Conservation (phyloP, 352 stramenopile species). For the Phytophthora gonapodyides region DNA sequence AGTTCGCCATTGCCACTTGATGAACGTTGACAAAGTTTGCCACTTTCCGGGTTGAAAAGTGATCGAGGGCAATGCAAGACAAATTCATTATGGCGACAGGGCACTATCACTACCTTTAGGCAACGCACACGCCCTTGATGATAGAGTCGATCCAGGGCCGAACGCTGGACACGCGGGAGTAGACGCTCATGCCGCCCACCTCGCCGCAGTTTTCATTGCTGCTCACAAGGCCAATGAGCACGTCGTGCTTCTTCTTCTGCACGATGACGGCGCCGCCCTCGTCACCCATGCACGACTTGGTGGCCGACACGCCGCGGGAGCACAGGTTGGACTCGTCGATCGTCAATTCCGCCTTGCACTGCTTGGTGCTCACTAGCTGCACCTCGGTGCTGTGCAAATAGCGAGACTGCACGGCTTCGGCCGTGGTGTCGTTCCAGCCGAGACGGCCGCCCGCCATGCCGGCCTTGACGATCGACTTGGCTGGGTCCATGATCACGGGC, state of each 20-base stretch:
- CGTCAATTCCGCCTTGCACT: conserved; percentile 37
- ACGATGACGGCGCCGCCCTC: conserved; percentile 55
- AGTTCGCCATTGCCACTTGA: too few relatives aligned
- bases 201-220: conserved; percentile 52
- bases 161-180: conserved; percentile 52
- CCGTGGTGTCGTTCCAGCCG: conserved; percentile 49
- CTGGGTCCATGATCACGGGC: conserved; percentile 39
- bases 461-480: conserved; percentile 36
- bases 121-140: conserved; percentile 32
- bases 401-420: conserved; percentile 38
- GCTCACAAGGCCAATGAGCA: conserved; percentile 60
- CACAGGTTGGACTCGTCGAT: conserved; percentile 56
- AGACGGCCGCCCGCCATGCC: conserved; percentile 41
- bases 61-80: too few relatives aligned
- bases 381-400: conserved; percentile 55
- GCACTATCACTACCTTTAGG: conserved; percentile 17
- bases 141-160: conserved; percentile 54
- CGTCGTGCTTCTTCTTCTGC: conserved; percentile 31
- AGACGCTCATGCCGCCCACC: conserved; percentile 52
- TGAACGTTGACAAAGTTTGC: too few relatives aligned
- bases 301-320: conserved; percentile 42
- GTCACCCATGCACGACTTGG: conserved; percentile 67
- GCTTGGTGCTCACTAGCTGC: conserved; percentile 40
- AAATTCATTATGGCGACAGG: conserved; percentile 21
- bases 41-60: too few relatives aligned